phyloP scores from a whole-genome alignment of 345 rosid genomes.

The Salix caprea region DNA sequence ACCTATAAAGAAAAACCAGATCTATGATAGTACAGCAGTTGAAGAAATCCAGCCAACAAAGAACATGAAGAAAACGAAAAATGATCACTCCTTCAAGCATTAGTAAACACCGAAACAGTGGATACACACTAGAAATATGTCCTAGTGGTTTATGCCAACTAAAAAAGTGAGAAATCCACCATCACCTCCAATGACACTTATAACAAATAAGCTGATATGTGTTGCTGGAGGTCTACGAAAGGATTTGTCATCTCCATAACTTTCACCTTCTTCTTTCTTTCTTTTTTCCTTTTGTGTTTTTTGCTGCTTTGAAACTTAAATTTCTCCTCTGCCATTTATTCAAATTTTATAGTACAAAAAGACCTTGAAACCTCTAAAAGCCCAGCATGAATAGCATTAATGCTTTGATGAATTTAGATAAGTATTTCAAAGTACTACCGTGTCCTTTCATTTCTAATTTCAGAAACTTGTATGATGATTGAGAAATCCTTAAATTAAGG shows the following conservation, averaged over 20 bases:
- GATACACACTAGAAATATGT: not conserved
- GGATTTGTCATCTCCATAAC: not conserved
- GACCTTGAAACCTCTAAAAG: not conserved
- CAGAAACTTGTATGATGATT: not conserved
- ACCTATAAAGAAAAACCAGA: conserved; percentile 43
- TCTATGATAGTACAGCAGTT: not conserved
- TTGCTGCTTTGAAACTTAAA: not conserved
- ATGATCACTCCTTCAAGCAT: too few relatives aligned
- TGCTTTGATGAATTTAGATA: not conserved
- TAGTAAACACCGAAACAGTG: not conserved
- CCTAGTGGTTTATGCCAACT: not conserved
- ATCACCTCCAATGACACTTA: not conserved
- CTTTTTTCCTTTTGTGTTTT: too few relatives aligned
- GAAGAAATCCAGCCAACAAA: not conserved
- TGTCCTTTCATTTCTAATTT: not conserved
- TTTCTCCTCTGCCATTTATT: not conserved
- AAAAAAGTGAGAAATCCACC: not conserved
- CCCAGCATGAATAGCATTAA: not conserved
- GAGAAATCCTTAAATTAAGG: too few relatives aligned
- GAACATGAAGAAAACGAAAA: not conserved
- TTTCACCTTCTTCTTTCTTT: not conserved
- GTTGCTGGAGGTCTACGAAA: not conserved
- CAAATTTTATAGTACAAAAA: not conserved
- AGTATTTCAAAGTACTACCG: not conserved
- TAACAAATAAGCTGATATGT: not conserved